phyloP scores from a whole-genome alignment of 2,329 filamentous ascomycete genomes.

The Tricladium varicosporioides region DNA sequence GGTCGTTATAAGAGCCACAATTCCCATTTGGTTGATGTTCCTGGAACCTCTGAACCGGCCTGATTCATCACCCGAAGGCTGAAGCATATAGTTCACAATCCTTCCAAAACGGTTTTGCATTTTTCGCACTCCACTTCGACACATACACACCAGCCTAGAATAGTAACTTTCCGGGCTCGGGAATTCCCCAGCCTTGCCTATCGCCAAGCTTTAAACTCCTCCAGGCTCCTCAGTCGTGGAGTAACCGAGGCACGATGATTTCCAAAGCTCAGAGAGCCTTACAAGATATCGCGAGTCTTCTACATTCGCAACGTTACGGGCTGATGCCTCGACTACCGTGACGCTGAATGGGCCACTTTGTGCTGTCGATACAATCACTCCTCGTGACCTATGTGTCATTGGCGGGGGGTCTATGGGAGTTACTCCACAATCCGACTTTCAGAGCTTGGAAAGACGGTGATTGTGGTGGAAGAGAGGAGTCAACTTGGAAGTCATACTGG shows the following conservation, averaged over 20 bases:
- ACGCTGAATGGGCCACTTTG: slow-evolving; percentile 7
- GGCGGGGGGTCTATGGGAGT: slow-evolving; percentile 43
- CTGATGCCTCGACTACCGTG: neutral
- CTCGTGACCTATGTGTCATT: slow-evolving; percentile 33
- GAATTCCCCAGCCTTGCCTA: neutral
- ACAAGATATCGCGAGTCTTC: neutral
- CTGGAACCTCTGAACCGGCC: neutral
- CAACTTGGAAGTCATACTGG: slow-evolving; percentile 47
- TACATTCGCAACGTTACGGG: neutral
- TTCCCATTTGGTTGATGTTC: slow-evolving; percentile 4
- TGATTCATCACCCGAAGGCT: slow-evolving; percentile 10
- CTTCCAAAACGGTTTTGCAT: slow-evolving; percentile 3
- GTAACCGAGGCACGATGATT: neutral
- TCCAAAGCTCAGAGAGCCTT: neutral
- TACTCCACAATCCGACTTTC: slow-evolving; percentile 41
- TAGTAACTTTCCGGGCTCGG: neutral
- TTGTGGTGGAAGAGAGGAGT: slow-evolving; percentile 39
- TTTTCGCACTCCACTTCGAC: neutral
- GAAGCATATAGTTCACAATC: slow-evolving; percentile 8
- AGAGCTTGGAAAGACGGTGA: slow-evolving; percentile 37
- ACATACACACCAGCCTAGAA: slow-evolving; percentile 1
- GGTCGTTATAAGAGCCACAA: slow-evolving; percentile 9
- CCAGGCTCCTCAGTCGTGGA: neutral
- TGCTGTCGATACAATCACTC: slow-evolving; percentile 3
- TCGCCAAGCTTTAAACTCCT: neutral